These are phyloP conservation scores for Isochrysis galbana DNA, from an alignment of 78 protist genomes.

Conservation along the genomic window DNA sequence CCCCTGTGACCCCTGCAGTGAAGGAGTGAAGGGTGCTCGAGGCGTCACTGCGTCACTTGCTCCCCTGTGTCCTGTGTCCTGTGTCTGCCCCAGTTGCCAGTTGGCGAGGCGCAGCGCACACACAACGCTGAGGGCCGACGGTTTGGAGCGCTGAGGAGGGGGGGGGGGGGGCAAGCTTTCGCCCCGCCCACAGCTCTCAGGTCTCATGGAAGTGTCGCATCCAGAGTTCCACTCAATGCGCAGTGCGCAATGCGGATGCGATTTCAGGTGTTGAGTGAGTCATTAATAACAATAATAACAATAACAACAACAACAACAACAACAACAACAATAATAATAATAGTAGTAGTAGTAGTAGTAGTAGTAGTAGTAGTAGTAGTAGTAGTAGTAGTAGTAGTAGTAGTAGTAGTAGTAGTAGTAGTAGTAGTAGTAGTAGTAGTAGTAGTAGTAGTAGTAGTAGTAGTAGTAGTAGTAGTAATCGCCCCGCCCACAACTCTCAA, in stretches of 20 bases:
- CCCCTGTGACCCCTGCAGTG: too few species aligned
- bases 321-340: background rate
- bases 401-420: background rate
- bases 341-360: background rate
- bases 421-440: background rate
- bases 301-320: background rate
- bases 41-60: too few species aligned
- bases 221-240: background rate
- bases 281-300: background rate
- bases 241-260: background rate
- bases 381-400: background rate
- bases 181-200: background rate
- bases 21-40: too few species aligned
- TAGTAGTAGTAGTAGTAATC: background rate
- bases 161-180: background rate
- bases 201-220: background rate
- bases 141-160: too few species aligned
- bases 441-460: background rate
- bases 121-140: too few species aligned
- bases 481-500: too few species aligned
- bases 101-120: background rate
- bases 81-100: background rate
- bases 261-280: background rate
- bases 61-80: too few species aligned
- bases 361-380: background rate